Base-by-base conservation (phyloP, 768 basidiomycete species). In the Amanita muscaria region DNA sequence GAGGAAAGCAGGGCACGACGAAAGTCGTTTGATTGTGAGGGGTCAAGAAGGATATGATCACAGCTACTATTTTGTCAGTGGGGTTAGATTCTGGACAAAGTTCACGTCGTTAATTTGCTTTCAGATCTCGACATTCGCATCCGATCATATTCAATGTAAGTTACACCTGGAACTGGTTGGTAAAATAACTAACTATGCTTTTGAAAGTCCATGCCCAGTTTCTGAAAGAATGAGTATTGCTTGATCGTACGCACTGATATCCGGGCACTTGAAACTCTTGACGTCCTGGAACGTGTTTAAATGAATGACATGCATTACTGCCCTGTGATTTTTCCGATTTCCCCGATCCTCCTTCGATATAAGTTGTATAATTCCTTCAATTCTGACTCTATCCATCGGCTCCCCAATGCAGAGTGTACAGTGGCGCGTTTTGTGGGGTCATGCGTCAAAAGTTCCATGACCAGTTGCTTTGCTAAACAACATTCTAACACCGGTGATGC, bases 61-160 rank as follows among this genome's bases (percentile, higher is more conserved):
- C 57, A 80, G 80, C 42, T 93, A 93, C 59, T 93, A 82, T 63
- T 96, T 94, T 56, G 90, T 70, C 57, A 53, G 70, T 54, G 14
- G 10, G n/a, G 36, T 31, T 33, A 35, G 23, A 18, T 12, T 5
- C 16, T 15, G 16, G 29, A 29, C 12, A 33, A 36, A 18, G 15
- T 15, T 24, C 23, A 5, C 25, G 19, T 32, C 34, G 31, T 32
- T 45, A 10, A 35, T 14, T 25, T 29, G 21, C 29, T 30, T 42
- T 14, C 47, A 91, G 89, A 83, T 96, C 34, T 90, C 91, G 1
- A 91, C 88, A 2, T 94, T 94, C 57, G 83, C 80, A 14, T 70
- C 82, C 9, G 92, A 92, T 53, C 94, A 99, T 56, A 72, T 98
- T 51, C 83, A 82, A 42, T 97, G 88, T 88, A 51, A 63, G 85